Percentiles rank a stretch among this genome's conserved stretches.
Evolutionary conservation across 2,329 filamentous ascomycete species (phyloP).

Genomic region (Neopestalotiopsis clavispora): DNA sequence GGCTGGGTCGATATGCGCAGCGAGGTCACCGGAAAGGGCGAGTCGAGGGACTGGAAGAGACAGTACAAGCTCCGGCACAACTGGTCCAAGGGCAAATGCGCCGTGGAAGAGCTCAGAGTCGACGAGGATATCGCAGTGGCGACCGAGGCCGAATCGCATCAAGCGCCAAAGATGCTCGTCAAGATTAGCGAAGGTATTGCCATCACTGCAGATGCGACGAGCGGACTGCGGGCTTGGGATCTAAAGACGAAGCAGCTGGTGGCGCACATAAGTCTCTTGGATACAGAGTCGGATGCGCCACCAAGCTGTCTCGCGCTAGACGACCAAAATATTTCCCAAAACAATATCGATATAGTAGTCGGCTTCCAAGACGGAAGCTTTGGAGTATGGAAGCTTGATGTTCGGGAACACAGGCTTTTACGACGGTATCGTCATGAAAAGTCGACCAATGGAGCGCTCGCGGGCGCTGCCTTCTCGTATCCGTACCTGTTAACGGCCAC

Average conservation of each 20-base stretch:
- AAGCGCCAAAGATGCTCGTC: constrained; percentile 68
- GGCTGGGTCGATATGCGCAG: constrained; percentile 59
- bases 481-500: constrained; percentile 84
- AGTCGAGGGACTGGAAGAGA: constrained; percentile 51
- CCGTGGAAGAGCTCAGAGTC: constrained; percentile 73
- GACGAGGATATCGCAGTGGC: constrained; percentile 24
- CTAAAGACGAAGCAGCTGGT: constrained; percentile 67
- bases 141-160: constrained; percentile 32
- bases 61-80: constrained; percentile 90
- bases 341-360: constrained; percentile 63
- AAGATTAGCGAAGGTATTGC: constrained; percentile 79
- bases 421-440: constrained; percentile 63
- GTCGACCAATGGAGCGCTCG: constrained; percentile 68
- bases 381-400: constrained; percentile 68
- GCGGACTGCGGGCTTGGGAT: constrained; percentile 81
- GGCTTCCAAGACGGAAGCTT: constrained; percentile 78
- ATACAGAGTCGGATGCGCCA: constrained; percentile 27
- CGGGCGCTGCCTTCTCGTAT: constrained; percentile 72
- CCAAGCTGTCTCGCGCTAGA: constrained; percentile 74
- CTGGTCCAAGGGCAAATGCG: constrained; percentile 84
- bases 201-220: constrained; percentile 72
- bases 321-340: constrained; percentile 46
- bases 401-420: constrained; percentile 47
- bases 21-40: constrained; percentile 40
- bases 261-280: constrained; percentile 49